Base-by-base conservation (phyloP, 1,284 basidiomycete genomes). In the Fistulinella staudtii region DNA sequence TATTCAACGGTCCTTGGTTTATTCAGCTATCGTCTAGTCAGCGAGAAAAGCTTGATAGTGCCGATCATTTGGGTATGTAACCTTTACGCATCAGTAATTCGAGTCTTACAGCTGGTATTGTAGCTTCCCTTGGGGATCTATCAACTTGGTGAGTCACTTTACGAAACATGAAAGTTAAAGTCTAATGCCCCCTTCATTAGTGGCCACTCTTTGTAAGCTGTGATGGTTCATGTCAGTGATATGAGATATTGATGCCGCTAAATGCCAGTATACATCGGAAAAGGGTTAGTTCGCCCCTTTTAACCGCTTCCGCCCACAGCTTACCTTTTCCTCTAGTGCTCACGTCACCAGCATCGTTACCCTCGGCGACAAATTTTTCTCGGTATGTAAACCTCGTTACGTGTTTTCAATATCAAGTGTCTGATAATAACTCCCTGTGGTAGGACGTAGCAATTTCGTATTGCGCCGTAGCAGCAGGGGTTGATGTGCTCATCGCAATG, bases 211-310 rank as follows among this genome's bases (percentile, higher is more conserved):
- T 27, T 23, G 43, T 45, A 23, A 41, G 37, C 8, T 10, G 2
- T 40, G 20, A 21, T 30, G 1, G 14, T 9, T 21, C 10, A 4
- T 11, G 9, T 18, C 11, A 15, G 22, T 20, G 5, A 18, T 9
- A 13, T 34, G 40, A 18, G 24, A 6, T 8, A 5, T 28, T 45
- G 24, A 40, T 9, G n/a, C n/a, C n/a, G n/a, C 22, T 14, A 15
- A 39, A 30, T 29, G 14, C 7, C 20, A 45, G 43, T 45, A 9
- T 45, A 45, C n/a, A 15, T 45, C 10, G 37, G 23, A 22, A 45
- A 45, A 20, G 31, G 37, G 43, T 40, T 23, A 28, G 31, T 22
- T 27, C 8, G 4, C 13, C 9, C 28, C 21, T n/a, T 20, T 11
- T 7, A 17, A 28, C 13, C n/a, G 4, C 29, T 14, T 34, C 29